Base-by-base conservation (phyloP, 2,329 filamentous ascomycete species). In the Pseudonectria foliicola region DNA sequence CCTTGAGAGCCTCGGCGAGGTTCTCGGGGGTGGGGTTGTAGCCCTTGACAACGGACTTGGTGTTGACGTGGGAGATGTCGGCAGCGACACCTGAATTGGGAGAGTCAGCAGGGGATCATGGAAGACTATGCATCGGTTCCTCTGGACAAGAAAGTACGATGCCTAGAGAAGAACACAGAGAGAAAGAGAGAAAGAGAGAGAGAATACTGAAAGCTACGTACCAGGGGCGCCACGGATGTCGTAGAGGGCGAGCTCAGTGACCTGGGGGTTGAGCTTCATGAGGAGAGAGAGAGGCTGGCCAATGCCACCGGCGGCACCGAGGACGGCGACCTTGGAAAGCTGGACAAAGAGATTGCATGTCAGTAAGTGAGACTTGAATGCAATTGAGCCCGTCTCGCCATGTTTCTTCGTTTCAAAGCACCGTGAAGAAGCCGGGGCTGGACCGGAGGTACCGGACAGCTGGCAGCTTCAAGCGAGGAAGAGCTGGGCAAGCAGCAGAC, bases 31-130 rank as follows among this genome's bases (percentile, higher is more conserved):
- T 82, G 50, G 88, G 77, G 52, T 88, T 82, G 68, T 90, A 94
- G 62, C 92, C 92, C 58, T 76, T 89, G 67, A 96, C 90, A 55
- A 68, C 81, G 73, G 85, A 90, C 82, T 94, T 93, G 70, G 90
- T 95, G 82, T 96, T 96, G 80, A 98, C 88, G 77, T 98, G 92
- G 61, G 85, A 85, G 68, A 98, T 80, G 69, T 98, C 92, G 64
- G 92, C 92, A 56, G 90, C 92, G 67, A 98, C 92, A 82, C 90
- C 90, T 92, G 54, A 26, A 31, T 27, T 34, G 39, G 52, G 26
- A 45, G 29, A 25, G 26, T 49, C 46, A 50, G 49, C 39, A 27
- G 27, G 26, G 24, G 31, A 23, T 27, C 16, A 12, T 48, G 18
- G 27, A 29, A 21, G 39, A 42, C 25, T 37, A 30, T 21, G 38